Conservation (phyloP, 1,284 basidiomycete genomes). For the Pisolithus thermaeus region DNA sequence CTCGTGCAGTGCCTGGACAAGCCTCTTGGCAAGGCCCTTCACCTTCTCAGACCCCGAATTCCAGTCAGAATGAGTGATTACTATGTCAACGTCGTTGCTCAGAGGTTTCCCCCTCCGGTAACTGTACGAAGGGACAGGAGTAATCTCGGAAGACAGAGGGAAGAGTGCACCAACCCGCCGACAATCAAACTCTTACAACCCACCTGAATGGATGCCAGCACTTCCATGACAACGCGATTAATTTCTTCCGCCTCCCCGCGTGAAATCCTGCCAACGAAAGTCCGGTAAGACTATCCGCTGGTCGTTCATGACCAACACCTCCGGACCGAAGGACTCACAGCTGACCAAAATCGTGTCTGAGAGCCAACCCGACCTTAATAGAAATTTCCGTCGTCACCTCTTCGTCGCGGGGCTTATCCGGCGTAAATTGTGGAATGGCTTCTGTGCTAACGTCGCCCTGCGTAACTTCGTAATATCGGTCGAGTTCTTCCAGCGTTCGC, state of each 20-base stretch:
- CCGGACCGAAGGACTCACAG: constrained; percentile 18
- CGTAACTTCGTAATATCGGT: constrained; percentile 53
- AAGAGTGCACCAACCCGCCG: constrained; percentile 51
- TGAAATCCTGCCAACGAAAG: constrained; percentile 42
- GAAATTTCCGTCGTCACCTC: constrained; percentile 24
- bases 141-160: not conserved
- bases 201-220: constrained; percentile 49
- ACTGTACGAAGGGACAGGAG: constrained; percentile 30
- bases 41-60: constrained; percentile 36
- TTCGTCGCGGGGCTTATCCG: constrained; percentile 6
- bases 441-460: constrained; percentile 9
- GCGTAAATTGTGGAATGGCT: constrained; percentile 3
- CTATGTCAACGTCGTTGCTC: constrained; percentile 76
- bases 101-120: constrained; percentile 69
- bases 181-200: constrained; percentile 64
- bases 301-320: not conserved
- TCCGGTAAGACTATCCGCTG: not conserved
- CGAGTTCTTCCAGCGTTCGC: constrained; percentile 56
- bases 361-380: constrained; percentile 45
- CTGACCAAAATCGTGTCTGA: constrained; percentile 46
- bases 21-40: constrained; percentile 43
- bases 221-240: constrained; percentile 46
- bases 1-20: constrained; percentile 49
- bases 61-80: constrained; percentile 62
- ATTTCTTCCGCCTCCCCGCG: constrained; percentile 67